These are phyloP conservation scores for Taiozyma onychis DNA, from an alignment of 1,139 yeast species.

Conservation along the genomic window DNA sequence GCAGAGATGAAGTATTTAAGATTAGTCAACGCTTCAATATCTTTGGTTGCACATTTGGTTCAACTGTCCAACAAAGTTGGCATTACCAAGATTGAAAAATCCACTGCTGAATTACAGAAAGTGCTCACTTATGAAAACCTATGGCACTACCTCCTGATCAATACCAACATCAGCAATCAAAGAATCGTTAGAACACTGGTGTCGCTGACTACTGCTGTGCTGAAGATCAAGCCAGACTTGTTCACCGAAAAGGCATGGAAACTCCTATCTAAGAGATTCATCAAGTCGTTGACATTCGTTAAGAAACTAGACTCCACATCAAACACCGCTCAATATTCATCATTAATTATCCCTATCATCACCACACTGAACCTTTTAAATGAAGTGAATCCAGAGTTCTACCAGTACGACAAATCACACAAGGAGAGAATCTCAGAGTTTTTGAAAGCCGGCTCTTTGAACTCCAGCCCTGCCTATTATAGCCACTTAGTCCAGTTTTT, in stretches of 20 bases:
- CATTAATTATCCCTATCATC: slow-evolving; percentile 43
- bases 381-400: slow-evolving; percentile 37
- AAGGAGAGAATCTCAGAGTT: slow-evolving; percentile 40
- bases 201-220: slow-evolving; percentile 28
- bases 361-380: slow-evolving; percentile 41
- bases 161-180: slow-evolving; percentile 31
- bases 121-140: slow-evolving; percentile 36
- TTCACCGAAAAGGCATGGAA: slow-evolving; percentile 35
- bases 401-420: slow-evolving; percentile 45
- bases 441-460: slow-evolving; percentile 46
- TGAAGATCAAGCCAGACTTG: slow-evolving; percentile 17
- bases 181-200: slow-evolving; percentile 43
- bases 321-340: slow-evolving; percentile 36
- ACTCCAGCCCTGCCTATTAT: slow-evolving; percentile 48
- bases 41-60: slow-evolving; percentile 40
- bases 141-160: slow-evolving; percentile 36
- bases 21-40: slow-evolving; percentile 46
- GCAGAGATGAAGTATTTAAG: slow-evolving; percentile 62
- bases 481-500: slow-evolving; percentile 19
- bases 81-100: slow-evolving; percentile 11
- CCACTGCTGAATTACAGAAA: slow-evolving; percentile 23
- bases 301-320: slow-evolving; percentile 22
- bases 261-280: slow-evolving; percentile 39
- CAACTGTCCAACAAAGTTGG: slow-evolving; percentile 12
- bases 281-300: slow-evolving; percentile 46